Conservation (phyloP, 2,329 filamentous ascomycete genomes). For the Zalaria sp. region DNA sequence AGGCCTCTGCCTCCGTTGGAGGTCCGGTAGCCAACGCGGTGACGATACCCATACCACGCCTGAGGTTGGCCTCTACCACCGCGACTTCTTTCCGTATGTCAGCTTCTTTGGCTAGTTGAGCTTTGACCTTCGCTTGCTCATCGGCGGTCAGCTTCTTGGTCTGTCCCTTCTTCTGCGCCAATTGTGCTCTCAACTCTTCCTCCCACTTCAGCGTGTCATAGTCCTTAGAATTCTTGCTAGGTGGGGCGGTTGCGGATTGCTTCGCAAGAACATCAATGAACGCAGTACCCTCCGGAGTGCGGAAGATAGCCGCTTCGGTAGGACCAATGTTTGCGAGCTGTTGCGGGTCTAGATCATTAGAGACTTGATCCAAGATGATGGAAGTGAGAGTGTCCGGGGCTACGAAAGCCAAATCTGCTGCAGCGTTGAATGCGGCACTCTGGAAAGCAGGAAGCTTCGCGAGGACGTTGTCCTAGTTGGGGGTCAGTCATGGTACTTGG, state of each 20-base stretch:
- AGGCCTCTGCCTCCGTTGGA: constrained; percentile 74
- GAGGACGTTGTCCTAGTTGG: constrained; percentile 8
- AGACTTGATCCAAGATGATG: constrained; percentile 59
- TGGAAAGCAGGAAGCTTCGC: constrained; percentile 36
- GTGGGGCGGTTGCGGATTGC: constrained; percentile 53
- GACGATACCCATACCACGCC: constrained; percentile 77
- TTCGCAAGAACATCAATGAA: constrained; percentile 87
- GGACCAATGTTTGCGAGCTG: constrained; percentile 63
- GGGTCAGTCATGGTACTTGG: background rate
- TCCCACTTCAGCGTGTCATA: constrained; percentile 97
- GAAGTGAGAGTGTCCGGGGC: constrained; percentile 71
- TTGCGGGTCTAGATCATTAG: constrained; percentile 54
- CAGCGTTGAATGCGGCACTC: constrained; percentile 65
- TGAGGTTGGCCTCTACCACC: constrained; percentile 53
- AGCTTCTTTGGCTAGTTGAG: constrained; percentile 77
- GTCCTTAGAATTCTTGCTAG: constrained; percentile 85
- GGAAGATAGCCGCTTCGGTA: constrained; percentile 83
- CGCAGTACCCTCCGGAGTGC: constrained; percentile 73
- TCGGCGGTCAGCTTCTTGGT: constrained; percentile 84
- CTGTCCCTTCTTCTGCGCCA: constrained; percentile 86
- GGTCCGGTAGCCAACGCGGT: constrained; percentile 69
- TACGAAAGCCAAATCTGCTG: constrained; percentile 86
- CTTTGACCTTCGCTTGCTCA: constrained; percentile 78
- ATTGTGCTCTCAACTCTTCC: constrained; percentile 70
- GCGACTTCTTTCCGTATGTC: constrained; percentile 62